phyloP scores from a whole-genome alignment of 352 stramenopile species.

The Phytopythium oedochilum region DNA sequence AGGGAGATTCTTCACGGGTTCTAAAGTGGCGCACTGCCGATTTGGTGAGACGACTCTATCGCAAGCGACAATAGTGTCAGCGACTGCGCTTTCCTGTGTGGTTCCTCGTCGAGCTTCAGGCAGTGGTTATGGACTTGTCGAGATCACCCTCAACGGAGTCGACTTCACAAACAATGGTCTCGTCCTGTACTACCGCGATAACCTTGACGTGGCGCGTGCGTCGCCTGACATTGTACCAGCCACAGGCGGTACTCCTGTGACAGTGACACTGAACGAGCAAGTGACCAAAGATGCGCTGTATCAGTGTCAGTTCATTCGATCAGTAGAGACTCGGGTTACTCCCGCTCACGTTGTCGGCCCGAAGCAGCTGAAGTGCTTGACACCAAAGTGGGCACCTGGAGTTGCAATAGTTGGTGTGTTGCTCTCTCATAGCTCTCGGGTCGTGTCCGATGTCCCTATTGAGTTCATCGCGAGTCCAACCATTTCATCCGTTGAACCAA shows the following conservation, averaged over 20 bases:
- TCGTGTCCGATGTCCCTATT: conserved; percentile 12
- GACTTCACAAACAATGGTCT: conserved; percentile 29
- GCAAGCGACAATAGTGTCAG: conserved; percentile 16
- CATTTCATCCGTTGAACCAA: conserved; percentile 17
- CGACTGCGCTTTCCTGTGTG: conserved; percentile 21
- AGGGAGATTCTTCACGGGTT: conserved; percentile 27
- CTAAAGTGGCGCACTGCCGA: conserved; percentile 17
- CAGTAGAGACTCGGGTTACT: conserved; percentile 5
- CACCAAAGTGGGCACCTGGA: conserved; percentile 22
- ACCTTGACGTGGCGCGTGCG: conserved; percentile 14
- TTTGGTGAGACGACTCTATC: conserved; percentile 24
- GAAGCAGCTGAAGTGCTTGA: conserved; percentile 19
- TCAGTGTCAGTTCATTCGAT: conserved; percentile 34
- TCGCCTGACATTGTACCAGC: conserved; percentile 17
- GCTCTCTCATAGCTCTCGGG: conserved; percentile 13
- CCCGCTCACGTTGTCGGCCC: conserved; percentile 20
- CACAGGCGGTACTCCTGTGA: conserved; percentile 21
- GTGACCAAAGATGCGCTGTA: conserved; percentile 6
- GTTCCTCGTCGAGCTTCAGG: conserved; percentile 11
- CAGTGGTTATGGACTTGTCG: conserved; percentile 22
- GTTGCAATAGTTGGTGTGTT: conserved; percentile 19
- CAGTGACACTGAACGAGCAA: conserved; percentile 15
- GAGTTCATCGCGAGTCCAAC: conserved; percentile 17
- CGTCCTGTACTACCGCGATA: conserved; percentile 30
- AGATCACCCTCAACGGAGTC: conserved; percentile 42